These are phyloP conservation scores for Scheffersomyces segobiensis DNA, from an alignment of 1,139 yeast species.

Conservation along the genomic window DNA sequence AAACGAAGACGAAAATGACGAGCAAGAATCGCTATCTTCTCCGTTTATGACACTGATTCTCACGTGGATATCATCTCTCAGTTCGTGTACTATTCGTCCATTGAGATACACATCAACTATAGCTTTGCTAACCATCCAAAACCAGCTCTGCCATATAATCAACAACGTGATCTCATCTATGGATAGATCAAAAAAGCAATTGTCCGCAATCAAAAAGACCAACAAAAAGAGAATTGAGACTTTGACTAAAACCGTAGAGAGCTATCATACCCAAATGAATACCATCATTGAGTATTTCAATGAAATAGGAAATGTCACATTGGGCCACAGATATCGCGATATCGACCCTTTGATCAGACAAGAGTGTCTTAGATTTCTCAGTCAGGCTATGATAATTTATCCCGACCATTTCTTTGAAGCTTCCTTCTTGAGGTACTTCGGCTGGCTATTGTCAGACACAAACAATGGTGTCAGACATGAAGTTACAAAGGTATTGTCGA, in stretches of 20 bases:
- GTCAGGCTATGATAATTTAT: slow-evolving; percentile 66
- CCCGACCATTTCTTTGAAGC: slow-evolving; percentile 76
- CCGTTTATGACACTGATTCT: slow-evolving; percentile 57
- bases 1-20: slow-evolving; percentile 17
- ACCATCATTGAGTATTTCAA: slow-evolving; percentile 57
- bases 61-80: slow-evolving; percentile 76
- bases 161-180: slow-evolving; percentile 43
- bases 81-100: slow-evolving; percentile 70
- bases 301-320: slow-evolving; percentile 67
- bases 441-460: slow-evolving; percentile 81
- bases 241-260: slow-evolving; percentile 47
- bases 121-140: slow-evolving; percentile 59
- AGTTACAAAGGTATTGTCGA: slow-evolving; percentile 58
- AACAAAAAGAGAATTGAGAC: slow-evolving; percentile 36
- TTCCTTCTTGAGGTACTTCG: slow-evolving; percentile 70
- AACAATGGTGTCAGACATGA: slow-evolving; percentile 62
- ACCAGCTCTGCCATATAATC: slow-evolving; percentile 55
- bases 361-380: slow-evolving; percentile 63
- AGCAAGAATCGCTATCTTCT: slow-evolving; percentile 26
- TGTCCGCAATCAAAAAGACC: slow-evolving; percentile 25
- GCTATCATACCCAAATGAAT: slow-evolving; percentile 52
- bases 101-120: slow-evolving; percentile 70
- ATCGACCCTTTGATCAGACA: slow-evolving; percentile 70
- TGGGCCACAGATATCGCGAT: slow-evolving; percentile 80
- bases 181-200: slow-evolving; percentile 47